Conservation (phyloP, 1,284 basidiomycete genomes). For the Irpex rosettiformis region DNA sequence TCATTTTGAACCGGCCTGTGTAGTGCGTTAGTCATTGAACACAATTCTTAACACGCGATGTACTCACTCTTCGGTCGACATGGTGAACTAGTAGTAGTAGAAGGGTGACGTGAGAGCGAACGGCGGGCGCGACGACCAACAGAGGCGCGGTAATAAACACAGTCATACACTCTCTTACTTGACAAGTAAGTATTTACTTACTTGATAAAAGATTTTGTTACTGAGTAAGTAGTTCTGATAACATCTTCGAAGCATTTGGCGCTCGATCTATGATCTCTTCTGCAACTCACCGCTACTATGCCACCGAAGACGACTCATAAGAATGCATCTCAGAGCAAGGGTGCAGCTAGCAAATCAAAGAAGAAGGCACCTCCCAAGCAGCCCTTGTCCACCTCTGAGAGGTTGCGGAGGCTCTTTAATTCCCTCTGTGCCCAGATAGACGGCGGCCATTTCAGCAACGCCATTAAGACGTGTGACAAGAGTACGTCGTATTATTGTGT, state of each 20-base stretch:
- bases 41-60: background rate
- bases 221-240: background rate
- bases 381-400: constrained; percentile 52
- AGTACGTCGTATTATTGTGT: constrained; percentile 44
- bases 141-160: background rate
- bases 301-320: constrained; percentile 8
- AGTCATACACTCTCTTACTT: background rate
- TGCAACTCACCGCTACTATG: constrained; percentile 8
- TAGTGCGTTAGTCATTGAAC: background rate
- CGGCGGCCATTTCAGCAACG: constrained; percentile 76
- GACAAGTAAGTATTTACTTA: background rate
- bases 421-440: constrained; percentile 83
- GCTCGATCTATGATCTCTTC: background rate
- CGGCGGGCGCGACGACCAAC: background rate
- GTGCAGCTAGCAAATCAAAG: constrained; percentile 7
- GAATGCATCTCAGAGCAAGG: constrained; percentile 2
- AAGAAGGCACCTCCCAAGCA: constrained; percentile 37
- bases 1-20: constrained; percentile 14
- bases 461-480: constrained; percentile 86
- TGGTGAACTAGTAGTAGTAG: constrained; percentile 24
- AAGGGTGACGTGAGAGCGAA: constrained; percentile 14
- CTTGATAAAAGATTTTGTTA: background rate
- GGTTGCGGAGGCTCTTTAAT: constrained; percentile 69
- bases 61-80: constrained; percentile 54
- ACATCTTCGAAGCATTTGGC: background rate